These are phyloP conservation scores for Moesziomyces parantarcticus DNA, from an alignment of 1,284 basidiomycete genomes.

Conservation along the genomic window DNA sequence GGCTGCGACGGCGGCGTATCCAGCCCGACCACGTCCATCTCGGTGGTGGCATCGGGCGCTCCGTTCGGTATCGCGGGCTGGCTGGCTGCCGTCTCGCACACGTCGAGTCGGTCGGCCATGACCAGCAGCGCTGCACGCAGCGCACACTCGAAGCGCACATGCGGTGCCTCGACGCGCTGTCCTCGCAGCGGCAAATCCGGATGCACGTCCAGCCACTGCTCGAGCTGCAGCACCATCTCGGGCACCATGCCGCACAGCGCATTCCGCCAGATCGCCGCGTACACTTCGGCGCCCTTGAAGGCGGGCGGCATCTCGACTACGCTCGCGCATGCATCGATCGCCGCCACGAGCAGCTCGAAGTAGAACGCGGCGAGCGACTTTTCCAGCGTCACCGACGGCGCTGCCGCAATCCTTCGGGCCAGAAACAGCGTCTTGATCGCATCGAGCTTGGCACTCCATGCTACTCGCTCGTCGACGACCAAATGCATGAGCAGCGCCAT, in stretches of 20 bases:
- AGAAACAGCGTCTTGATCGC: conserved; percentile 43
- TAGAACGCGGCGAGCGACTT: conserved; percentile 45
- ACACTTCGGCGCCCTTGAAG: conserved; percentile 33
- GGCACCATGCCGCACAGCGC: conserved; percentile 45
- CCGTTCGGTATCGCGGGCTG: not conserved
- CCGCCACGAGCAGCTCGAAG: conserved; percentile 40
- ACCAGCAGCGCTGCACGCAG: conserved; percentile 29
- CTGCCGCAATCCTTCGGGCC: conserved; percentile 24
- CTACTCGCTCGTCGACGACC: conserved; percentile 25
- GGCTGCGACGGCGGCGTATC: conserved; percentile 40
- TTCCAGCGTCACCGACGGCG: conserved; percentile 39
- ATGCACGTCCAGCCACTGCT: conserved; percentile 44
- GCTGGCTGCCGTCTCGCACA: conserved; percentile 26
- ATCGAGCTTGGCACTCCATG: conserved; percentile 38
- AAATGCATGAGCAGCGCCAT: conserved; percentile 34
- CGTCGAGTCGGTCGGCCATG: conserved; percentile 21
- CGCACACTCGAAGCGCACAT: conserved; percentile 37
- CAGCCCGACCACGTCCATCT: conserved; percentile 20
- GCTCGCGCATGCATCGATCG: conserved; percentile 37
- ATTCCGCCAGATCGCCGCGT: conserved; percentile 41
- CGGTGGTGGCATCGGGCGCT: not conserved
- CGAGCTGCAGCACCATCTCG: conserved; percentile 41
- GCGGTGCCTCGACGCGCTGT: conserved; percentile 33
- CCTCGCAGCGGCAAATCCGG: conserved; percentile 32
- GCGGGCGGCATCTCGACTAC: conserved; percentile 32